Evolutionary conservation across 441 rosid genomes (phyloP), one percentile per base, ranked within the genome.

Genomic region (Biscutella laevigata): DNA sequence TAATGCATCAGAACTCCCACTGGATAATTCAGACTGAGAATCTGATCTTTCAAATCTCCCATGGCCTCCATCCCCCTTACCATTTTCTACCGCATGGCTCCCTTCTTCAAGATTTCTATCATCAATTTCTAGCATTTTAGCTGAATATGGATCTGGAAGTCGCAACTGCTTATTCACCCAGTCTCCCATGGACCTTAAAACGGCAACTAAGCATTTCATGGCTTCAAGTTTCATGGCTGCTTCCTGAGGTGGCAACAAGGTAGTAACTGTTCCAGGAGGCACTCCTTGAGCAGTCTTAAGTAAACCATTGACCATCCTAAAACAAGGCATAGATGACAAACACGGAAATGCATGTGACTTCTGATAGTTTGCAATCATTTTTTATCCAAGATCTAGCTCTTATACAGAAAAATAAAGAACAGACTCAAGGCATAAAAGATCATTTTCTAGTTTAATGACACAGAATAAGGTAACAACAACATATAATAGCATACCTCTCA

Each of bases 261-360:
- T 77, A 63, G 96, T 84, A 59, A 74, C 69, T 33, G 84, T 69
- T 50, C 95, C 87, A 36, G 96, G 95, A 39, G 90, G 94, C 38
- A 79, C 83, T 65, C 99, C 99, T 80, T 89, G 97, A 45, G 97
- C 96, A 63, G 97, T 94, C 83, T 94, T 94, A 59, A 89, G 97
- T 69, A 94, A 96, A 71, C 99, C 99, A 77, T 86, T 94, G 73
- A 94, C 97, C 96, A 94, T 83, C 77, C 97, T 94, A 79, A 43
- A 48, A 50, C 53, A 66, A 47, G 35, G 53, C 21, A 33, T 34
- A 62, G 24, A 39, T 34, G 39, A 34, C 12, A 53, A 50, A 53
- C 19, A 54, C 34, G 22, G 30, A 61, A 43, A 52, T 12, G 42
- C 21, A 42, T 58, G 50, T 50, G 24, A 36, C 36, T 28, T 47